phyloP scores from a whole-genome alignment of 2,329 filamentous ascomycete genomes.

The Colletotrichum godetiae region DNA sequence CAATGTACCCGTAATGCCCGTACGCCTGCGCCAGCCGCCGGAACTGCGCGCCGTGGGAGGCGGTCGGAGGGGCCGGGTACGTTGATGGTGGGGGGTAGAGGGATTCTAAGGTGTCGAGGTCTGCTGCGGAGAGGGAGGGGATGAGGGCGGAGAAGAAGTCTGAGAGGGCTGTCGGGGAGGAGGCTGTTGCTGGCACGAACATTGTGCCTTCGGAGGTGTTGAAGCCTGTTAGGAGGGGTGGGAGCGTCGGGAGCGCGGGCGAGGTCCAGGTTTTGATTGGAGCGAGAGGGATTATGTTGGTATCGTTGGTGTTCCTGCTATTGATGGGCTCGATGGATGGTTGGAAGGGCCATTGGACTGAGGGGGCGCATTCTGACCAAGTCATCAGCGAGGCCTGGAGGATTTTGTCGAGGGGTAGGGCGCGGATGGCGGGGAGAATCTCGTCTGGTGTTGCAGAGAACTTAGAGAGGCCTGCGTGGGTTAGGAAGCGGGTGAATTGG shows the following conservation, averaged over 20 bases:
- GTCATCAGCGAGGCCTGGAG: slow-evolving; percentile 54
- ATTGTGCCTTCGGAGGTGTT: slow-evolving; percentile 76
- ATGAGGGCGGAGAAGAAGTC: slow-evolving; percentile 74
- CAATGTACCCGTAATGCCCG: slow-evolving; percentile 73
- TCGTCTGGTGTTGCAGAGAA: slow-evolving; percentile 53
- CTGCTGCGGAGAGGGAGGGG: slow-evolving; percentile 62
- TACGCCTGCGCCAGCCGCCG: slow-evolving; percentile 70
- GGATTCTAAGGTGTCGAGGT: slow-evolving; percentile 64
- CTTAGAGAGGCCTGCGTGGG: slow-evolving; percentile 60
- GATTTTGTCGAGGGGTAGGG: slow-evolving; percentile 51
- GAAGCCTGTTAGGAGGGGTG: slow-evolving; percentile 73
- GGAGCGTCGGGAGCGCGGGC: slow-evolving; percentile 64
- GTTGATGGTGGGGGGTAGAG: slow-evolving; percentile 66
- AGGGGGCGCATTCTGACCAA: slow-evolving; percentile 55
- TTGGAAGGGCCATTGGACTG: slow-evolving; percentile 73
- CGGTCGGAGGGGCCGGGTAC: slow-evolving; percentile 25
- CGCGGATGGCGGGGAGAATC: slow-evolving; percentile 63
- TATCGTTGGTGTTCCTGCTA: slow-evolving; percentile 47
- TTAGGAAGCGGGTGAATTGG: slow-evolving; percentile 67
- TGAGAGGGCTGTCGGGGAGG: slow-evolving; percentile 47
- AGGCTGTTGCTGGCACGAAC: slow-evolving; percentile 66
- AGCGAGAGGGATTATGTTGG: slow-evolving; percentile 62
- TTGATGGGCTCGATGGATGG: slow-evolving; percentile 71
- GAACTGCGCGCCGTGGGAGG: slow-evolving; percentile 63
- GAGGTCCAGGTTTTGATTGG: slow-evolving; percentile 71